Conservation (phyloP, 2,329 filamentous ascomycete genomes). For the Simplicillium sp. region DNA sequence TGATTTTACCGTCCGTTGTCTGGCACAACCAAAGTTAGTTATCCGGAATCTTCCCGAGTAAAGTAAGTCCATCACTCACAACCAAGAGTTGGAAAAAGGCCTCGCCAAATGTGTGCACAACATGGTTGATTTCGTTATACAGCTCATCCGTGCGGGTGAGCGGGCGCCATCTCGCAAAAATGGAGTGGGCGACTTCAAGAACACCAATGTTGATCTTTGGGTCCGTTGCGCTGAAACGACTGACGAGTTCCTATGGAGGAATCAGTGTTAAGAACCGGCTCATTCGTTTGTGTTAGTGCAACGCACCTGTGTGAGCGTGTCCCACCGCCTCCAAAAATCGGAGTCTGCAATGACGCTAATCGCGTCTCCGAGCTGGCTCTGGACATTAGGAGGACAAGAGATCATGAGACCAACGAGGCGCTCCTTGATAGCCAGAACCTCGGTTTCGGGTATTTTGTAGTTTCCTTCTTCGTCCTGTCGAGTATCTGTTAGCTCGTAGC, state of each 20-base stretch:
- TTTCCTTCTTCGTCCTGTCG: conserved; percentile 80
- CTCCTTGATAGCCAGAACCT: conserved; percentile 85
- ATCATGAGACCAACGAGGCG: conserved; percentile 98
- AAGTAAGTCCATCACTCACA: conserved; percentile 31
- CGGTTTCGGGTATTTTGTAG: conserved; percentile 75
- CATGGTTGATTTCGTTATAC: conserved; percentile 94
- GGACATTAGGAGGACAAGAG: conserved; percentile 74
- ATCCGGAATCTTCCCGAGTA: not conserved
- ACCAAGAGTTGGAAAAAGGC: conserved; percentile 76
- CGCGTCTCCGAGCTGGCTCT: conserved; percentile 89
- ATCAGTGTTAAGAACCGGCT: not conserved
- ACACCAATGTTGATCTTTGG: conserved; percentile 86
- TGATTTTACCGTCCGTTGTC: conserved; percentile 62
- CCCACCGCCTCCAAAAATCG: conserved; percentile 93
- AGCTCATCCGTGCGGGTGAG: conserved; percentile 88
- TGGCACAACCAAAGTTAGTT: conserved; percentile 18
- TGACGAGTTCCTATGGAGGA: conserved; percentile 64
- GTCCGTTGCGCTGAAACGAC: conserved; percentile 72
- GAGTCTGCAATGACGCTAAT: conserved; percentile 97
- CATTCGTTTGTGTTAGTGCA: not conserved
- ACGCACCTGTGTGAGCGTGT: conserved; percentile 77
- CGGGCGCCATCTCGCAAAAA: conserved; percentile 92
- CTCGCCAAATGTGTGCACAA: conserved; percentile 72
- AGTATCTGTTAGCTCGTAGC: conserved; percentile 9
- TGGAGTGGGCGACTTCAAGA: conserved; percentile 93